Conservation (phyloP, 768 basidiomycete species). For the Pleurotus tuber-regium region DNA sequence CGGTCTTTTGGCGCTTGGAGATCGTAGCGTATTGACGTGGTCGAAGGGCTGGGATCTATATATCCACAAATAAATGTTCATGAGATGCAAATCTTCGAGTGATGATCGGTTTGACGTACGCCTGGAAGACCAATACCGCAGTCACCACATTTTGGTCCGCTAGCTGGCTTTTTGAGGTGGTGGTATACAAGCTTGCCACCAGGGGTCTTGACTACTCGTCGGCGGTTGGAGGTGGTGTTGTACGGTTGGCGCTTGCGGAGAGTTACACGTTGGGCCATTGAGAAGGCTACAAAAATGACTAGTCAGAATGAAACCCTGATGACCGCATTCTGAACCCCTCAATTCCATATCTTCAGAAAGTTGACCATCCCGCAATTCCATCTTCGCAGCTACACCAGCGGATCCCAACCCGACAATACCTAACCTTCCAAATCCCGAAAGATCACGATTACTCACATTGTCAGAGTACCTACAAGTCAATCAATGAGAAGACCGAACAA, state of each 20-base stretch:
- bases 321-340: no score
- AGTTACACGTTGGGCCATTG: slow-evolving; percentile 98
- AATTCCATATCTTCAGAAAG: no score
- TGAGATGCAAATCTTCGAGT: not conserved
- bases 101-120: slow-evolving; percentile 48
- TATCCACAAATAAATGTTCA: not conserved
- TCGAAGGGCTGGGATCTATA: slow-evolving; percentile 89
- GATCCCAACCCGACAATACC: no score
- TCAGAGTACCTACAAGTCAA: slow-evolving; percentile 12
- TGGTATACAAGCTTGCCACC: slow-evolving; percentile 98
- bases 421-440: not conserved
- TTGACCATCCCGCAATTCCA: no score
- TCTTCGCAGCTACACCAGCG: no score
- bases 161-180: slow-evolving; percentile 92
- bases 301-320: no score
- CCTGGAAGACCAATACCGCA: slow-evolving; percentile 93
- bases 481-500: slow-evolving; percentile 12
- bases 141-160: slow-evolving; percentile 97
- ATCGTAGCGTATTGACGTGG: slow-evolving; percentile 94
- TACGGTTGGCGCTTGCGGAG: slow-evolving; percentile 98
- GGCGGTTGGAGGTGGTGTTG: slow-evolving; percentile 96
- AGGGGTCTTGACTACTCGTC: slow-evolving; percentile 96
- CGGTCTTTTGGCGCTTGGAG: slow-evolving; percentile 97
- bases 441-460: slow-evolving; percentile 31
- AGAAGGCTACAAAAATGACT: no score